Conservation (phyloP, 352 stramenopile species). For the Pythium sp. region DNA sequence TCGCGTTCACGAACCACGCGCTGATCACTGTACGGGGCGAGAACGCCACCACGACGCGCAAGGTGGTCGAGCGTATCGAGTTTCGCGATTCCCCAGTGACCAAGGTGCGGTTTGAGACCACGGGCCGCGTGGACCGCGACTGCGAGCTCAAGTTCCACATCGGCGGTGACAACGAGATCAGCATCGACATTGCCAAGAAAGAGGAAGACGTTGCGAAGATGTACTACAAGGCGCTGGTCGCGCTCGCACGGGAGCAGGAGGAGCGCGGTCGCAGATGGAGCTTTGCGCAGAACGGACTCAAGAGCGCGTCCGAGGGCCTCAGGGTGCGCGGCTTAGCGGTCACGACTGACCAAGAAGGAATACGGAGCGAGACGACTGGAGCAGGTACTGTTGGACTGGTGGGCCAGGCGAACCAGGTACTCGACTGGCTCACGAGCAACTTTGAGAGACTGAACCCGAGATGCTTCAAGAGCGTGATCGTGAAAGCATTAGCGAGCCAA, state of each 20-base stretch:
- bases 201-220: constrained; percentile 41
- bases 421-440: constrained; percentile 2
- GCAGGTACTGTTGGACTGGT: neutral
- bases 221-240: constrained; percentile 46
- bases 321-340: neutral
- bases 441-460: constrained; percentile 3
- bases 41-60: constrained; percentile 48
- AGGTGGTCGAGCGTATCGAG: constrained; percentile 40
- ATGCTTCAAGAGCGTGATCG: constrained; percentile 5
- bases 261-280: neutral
- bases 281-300: constrained; percentile 1
- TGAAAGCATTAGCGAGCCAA: neutral
- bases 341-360: neutral
- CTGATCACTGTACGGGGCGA: constrained; percentile 38
- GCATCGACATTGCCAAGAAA: constrained; percentile 53
- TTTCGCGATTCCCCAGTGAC: constrained; percentile 35
- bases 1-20: constrained; percentile 61
- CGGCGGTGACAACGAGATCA: constrained; percentile 25
- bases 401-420: neutral
- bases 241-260: neutral
- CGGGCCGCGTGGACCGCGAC: constrained; percentile 51
- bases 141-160: constrained; percentile 67
- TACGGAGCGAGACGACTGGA: neutral
- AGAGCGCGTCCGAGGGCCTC: neutral
- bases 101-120: constrained; percentile 49